phyloP scores from a whole-genome alignment of 768 basidiomycete species.

The Rhizopogon rudus region DNA sequence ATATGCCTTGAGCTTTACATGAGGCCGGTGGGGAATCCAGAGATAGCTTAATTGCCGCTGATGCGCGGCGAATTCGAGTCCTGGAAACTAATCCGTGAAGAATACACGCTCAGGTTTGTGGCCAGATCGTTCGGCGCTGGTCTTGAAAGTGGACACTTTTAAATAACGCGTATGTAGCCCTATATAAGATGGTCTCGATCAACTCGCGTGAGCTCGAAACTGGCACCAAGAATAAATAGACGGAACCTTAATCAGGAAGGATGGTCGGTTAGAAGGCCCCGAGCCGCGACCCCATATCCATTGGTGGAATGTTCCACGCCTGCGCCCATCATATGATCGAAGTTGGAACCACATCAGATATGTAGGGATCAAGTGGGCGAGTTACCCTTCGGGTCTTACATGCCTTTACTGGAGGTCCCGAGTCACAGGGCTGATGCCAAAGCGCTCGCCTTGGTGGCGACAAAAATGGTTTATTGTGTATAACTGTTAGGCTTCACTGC shows the following conservation, averaged over 20 bases:
- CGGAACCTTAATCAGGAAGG: neutral
- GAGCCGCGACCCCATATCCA: conserved; percentile 3
- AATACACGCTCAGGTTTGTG: conserved; percentile 17
- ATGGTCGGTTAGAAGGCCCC: neutral
- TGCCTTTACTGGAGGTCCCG: conserved; percentile 5
- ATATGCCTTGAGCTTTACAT: conserved; percentile 26
- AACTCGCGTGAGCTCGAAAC: neutral
- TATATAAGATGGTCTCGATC: neutral
- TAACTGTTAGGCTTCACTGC: conserved; percentile 1
- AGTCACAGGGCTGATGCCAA: neutral
- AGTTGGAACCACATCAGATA: neutral
- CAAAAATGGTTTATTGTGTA: conserved; percentile 5
- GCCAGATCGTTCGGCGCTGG: neutral
- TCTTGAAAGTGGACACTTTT: neutral
- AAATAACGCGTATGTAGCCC: neutral
- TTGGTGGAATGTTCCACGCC: conserved; percentile 23
- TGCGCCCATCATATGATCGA: neutral
- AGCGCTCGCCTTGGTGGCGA: neutral
- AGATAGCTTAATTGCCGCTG: conserved; percentile 19
- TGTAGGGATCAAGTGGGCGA: neutral
- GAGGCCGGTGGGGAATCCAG: conserved; percentile 16
- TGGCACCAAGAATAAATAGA: neutral
- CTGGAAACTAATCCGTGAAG: neutral
- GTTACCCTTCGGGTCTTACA: conserved; percentile 10
- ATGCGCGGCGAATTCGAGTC: conserved; percentile 3